These are phyloP conservation scores for Anisodus acutangulus DNA, from an alignment of 257 asterid genomes.

Conservation along the genomic window DNA sequence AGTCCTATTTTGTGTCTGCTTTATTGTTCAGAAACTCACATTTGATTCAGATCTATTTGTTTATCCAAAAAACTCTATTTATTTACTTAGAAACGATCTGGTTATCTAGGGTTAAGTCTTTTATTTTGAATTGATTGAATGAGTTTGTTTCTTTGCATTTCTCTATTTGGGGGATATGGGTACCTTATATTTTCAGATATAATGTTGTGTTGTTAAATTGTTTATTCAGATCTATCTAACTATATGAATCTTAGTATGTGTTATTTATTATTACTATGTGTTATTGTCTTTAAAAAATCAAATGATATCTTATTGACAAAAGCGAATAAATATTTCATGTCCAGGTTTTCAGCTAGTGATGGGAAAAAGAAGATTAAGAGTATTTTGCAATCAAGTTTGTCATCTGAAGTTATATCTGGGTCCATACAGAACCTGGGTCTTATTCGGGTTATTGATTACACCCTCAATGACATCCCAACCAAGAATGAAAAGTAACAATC, in stretches of 20 bases:
- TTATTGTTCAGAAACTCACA: background rate
- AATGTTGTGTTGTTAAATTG: background rate
- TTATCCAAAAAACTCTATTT: background rate
- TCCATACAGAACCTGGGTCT: slow-evolving; percentile 80
- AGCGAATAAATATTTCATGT: background rate
- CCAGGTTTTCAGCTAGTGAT: slow-evolving; percentile 81
- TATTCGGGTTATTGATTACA: slow-evolving; percentile 68
- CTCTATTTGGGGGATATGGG: background rate
- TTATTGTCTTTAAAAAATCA: background rate
- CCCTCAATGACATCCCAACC: slow-evolving; percentile 72
- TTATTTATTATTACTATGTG: background rate
- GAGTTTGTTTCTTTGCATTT: background rate
- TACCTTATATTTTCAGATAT: background rate
- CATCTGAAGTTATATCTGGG: slow-evolving; percentile 73
- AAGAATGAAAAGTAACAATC: slow-evolving; percentile 69
- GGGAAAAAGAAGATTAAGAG: slow-evolving; percentile 77
- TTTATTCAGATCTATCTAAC: background rate
- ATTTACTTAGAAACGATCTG: background rate
- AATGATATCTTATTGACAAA: background rate
- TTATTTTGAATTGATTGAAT: background rate
- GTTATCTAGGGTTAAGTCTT: background rate
- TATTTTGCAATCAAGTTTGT: slow-evolving; percentile 60
- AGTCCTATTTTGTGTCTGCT: background rate
- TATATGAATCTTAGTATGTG: background rate
- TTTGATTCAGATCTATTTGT: background rate